phyloP scores from a whole-genome alignment of 371 early-diverging fungal genomes.

The Mucor racemosus region DNA sequence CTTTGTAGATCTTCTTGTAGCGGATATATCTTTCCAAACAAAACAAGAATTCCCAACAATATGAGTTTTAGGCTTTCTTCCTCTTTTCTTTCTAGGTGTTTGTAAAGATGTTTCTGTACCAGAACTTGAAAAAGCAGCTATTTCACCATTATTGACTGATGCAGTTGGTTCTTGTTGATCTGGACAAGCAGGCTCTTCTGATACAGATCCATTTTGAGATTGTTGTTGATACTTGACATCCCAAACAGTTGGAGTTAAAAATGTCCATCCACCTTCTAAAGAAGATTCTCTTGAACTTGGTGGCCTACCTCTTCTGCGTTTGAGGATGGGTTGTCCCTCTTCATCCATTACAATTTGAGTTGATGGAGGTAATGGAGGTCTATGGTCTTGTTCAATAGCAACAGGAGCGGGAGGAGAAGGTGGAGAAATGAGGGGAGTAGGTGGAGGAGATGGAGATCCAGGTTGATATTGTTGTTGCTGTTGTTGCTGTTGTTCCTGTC shows the following conservation, averaged over 20 bases:
- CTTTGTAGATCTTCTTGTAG: not conserved
- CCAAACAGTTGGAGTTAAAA: constrained; percentile 55
- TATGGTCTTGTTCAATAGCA: not conserved
- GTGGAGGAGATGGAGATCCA: too few species aligned
- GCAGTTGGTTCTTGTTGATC: not conserved
- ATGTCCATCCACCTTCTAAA: constrained; percentile 49
- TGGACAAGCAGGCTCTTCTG: not conserved
- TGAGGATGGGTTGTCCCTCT: constrained; percentile 46
- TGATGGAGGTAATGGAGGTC: constrained; percentile 20
- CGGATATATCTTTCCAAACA: constrained; percentile 44
- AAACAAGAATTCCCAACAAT: constrained; percentile 57
- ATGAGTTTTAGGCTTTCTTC: constrained; percentile 54
- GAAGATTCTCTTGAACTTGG: constrained; percentile 35
- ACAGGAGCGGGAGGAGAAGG: not conserved
- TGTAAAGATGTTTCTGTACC: constrained; percentile 42
- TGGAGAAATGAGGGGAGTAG: not conserved
- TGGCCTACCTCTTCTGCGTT: constrained; percentile 52
- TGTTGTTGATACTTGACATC: constrained; percentile 30
- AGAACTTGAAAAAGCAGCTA: constrained; percentile 50
- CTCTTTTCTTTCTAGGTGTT: constrained; percentile 52
- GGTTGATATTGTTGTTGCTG: not conserved
- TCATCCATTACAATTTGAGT: constrained; percentile 41
- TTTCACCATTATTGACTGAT: constrained; percentile 28
- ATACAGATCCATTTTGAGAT: not conserved
- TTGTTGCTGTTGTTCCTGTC: not conserved